phyloP scores from a whole-genome alignment of 192 early-diverging fungal species.

The Linnemannia zychae region DNA sequence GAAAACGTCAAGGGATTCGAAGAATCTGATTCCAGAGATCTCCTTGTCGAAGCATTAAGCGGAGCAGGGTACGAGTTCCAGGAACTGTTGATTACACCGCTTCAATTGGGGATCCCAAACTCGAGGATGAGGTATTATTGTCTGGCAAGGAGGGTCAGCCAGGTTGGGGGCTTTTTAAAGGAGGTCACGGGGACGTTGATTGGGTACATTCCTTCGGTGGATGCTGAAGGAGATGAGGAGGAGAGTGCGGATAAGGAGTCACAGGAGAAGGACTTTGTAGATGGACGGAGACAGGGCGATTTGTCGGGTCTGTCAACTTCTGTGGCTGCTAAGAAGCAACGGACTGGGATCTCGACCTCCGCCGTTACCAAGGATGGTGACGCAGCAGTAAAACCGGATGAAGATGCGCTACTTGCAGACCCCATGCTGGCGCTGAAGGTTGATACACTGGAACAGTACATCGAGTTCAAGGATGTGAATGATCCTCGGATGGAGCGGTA shows the following conservation, averaged over 20 bases:
- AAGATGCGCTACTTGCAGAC: constrained; percentile 35
- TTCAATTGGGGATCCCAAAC: constrained; percentile 84
- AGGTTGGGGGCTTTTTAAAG: constrained; percentile 58
- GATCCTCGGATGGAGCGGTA: constrained; percentile 55
- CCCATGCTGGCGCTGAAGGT: constrained; percentile 37
- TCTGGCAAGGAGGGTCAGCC: constrained; percentile 56
- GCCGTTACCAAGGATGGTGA: constrained; percentile 27
- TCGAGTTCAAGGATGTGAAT: constrained; percentile 43
- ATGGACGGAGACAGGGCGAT: constrained; percentile 52
- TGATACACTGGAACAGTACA: constrained; percentile 31
- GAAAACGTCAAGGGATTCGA: constrained; percentile 91
- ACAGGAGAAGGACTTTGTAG: constrained; percentile 49
- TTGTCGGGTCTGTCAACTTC: constrained; percentile 41
- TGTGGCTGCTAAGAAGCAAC: constrained; percentile 29
- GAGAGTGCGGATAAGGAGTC: neutral
- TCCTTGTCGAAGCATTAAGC: constrained; percentile 22
- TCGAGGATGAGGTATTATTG: constrained; percentile 85
- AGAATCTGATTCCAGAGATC: constrained; percentile 52
- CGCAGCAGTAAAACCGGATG: constrained; percentile 28
- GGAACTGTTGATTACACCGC: constrained; percentile 81
- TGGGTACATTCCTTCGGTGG: constrained; percentile 58
- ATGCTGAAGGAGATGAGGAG: neutral
- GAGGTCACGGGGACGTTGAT: constrained; percentile 56
- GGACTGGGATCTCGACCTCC: constrained; percentile 31
- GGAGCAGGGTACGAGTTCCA: constrained; percentile 74